Evolutionary conservation across 495 filamentous ascomycete genomes (phyloP).

Genomic region (Aspergillus bridgeri): DNA sequence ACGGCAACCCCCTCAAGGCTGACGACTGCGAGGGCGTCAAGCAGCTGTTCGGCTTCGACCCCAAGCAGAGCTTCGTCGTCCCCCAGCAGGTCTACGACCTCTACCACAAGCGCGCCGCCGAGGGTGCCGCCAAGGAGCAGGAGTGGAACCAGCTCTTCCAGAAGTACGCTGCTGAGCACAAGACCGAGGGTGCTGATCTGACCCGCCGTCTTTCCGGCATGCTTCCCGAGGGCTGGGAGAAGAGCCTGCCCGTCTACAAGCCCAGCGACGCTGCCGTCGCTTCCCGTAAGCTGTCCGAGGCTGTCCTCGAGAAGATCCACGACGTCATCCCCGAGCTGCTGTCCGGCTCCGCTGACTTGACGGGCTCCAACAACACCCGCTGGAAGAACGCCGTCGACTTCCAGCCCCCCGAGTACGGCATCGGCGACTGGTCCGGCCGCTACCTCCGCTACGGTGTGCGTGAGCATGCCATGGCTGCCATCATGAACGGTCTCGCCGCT

Average conservation of each 20-base stretch:
- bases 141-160: constrained; percentile 94
- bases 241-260: constrained; percentile 87
- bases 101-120: constrained; percentile 75
- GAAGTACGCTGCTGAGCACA: constrained; percentile 77
- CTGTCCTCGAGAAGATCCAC: constrained; percentile 86
- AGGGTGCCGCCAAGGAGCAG: constrained; percentile 85
- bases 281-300: constrained; percentile 93
- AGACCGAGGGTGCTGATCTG: constrained; percentile 74
- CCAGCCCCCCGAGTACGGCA: constrained; percentile 80
- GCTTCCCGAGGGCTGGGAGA: constrained; percentile 97
- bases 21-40: constrained; percentile 93
- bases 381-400: constrained; percentile 98
- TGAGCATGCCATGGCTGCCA: constrained; percentile 95
- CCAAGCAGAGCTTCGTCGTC: constrained; percentile 88
- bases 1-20: constrained; percentile 90
- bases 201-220: constrained; percentile 74
- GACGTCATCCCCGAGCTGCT: constrained; percentile 81
- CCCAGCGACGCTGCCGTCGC: constrained; percentile 80
- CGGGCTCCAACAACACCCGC: constrained; percentile 95
- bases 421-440: constrained; percentile 85
- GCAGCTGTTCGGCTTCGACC: constrained; percentile 91
- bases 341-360: constrained; percentile 96
- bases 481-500: constrained; percentile 95
- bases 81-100: constrained; percentile 91
- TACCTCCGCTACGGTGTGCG: constrained; percentile 97